phyloP scores from a whole-genome alignment of 1,284 basidiomycete species.

The Heterobasidion parviporum region DNA sequence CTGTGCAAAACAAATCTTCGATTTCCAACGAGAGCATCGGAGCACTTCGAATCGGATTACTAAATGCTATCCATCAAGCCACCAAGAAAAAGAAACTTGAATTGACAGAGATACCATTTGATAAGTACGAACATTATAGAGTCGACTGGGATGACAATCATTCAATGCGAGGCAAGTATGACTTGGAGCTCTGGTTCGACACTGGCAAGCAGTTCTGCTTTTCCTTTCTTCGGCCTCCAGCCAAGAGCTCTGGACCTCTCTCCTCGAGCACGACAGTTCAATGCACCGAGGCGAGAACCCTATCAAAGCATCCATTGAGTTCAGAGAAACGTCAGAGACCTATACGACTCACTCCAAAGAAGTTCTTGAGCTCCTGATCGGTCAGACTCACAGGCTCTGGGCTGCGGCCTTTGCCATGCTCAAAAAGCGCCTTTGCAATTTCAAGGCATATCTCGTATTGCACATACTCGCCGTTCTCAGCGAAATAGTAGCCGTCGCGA shows the following conservation, averaged over 20 bases:
- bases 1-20: too few species aligned
- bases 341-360: not conserved
- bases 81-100: too few species aligned
- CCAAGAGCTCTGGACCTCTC: not conserved
- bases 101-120: too few species aligned
- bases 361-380: conserved; percentile 23
- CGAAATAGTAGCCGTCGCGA: conserved; percentile 17
- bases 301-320: not conserved
- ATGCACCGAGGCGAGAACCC: not conserved
- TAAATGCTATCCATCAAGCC: too few species aligned
- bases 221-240: not conserved
- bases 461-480: conserved; percentile 18
- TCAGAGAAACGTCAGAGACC: too few species aligned
- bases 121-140: too few species aligned
- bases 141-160: too few species aligned
- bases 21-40: too few species aligned
- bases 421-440: conserved; percentile 38
- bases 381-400: conserved; percentile 11
- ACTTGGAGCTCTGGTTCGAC: not conserved
- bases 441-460: conserved; percentile 27
- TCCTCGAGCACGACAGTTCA: not conserved
- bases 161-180: not conserved
- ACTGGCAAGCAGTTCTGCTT: not conserved
- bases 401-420: conserved; percentile 18
- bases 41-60: too few species aligned